These are phyloP conservation scores for Aspergillus carbonarius DNA, from an alignment of 2,329 filamentous ascomycete species.

Conservation along the genomic window DNA sequence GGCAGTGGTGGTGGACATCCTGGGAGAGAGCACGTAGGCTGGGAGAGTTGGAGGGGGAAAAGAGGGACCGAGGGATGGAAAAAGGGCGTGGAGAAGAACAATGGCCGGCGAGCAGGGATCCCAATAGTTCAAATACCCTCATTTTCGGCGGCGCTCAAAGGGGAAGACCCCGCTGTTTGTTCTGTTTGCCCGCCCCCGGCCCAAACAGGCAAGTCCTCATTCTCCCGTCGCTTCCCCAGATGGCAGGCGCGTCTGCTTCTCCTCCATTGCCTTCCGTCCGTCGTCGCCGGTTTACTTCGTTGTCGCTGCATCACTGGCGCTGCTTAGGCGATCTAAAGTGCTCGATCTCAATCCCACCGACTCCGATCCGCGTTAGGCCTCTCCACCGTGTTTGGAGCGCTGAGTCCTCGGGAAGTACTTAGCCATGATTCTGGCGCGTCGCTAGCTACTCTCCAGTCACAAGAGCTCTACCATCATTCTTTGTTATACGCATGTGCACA, in stretches of 20 bases:
- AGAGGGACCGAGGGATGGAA: background rate
- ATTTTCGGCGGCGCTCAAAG: background rate
- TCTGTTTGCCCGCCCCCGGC: slow-evolving; percentile 25
- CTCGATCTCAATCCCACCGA: background rate
- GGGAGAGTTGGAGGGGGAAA: background rate
- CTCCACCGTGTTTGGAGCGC: background rate
- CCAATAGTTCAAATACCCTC: background rate
- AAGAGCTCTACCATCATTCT: background rate
- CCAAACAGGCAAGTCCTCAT: slow-evolving; percentile 18
- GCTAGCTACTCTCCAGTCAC: background rate
- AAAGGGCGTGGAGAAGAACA: background rate
- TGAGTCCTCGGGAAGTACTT: background rate
- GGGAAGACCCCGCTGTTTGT: slow-evolving; percentile 21
- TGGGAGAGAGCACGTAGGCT: slow-evolving; percentile 14
- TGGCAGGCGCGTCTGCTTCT: background rate
- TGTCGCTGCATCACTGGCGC: background rate
- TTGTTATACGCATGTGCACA: background rate
- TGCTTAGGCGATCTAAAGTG: background rate
- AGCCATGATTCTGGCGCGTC: background rate
- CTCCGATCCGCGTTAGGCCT: background rate
- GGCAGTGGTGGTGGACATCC: slow-evolving; percentile 71
- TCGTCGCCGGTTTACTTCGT: background rate
- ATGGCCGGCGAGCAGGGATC: background rate
- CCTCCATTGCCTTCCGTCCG: background rate
- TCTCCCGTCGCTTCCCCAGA: background rate